Base-by-base conservation (phyloP, 768 basidiomycete genomes). In the Collybia sp. region DNA sequence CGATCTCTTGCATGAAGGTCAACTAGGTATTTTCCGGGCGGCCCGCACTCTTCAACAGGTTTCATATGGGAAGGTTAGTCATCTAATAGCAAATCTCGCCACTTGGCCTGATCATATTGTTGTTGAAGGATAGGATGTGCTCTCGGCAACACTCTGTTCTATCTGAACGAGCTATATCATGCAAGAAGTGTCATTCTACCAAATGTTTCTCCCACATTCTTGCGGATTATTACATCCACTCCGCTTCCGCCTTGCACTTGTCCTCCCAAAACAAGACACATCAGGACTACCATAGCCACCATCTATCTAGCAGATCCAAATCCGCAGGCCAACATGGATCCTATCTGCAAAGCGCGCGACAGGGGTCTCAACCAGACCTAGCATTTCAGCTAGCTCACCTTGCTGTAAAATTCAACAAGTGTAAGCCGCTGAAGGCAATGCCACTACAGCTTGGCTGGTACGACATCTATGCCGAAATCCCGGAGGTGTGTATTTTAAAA, bases 401-500 rank as follows among this genome's bases (percentile, higher is more conserved):
- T 16, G 79, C 85, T 9, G 58, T 67, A 44, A 66, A 62, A 16
- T 86, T 77, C 51, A 54, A 51, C 8, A 61, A 62, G 31, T 82
- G 79, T 56, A 71, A 64, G 36, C 77, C 84, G 2, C 45, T 73
- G 12, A 73, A 74, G 49, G 35, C 51, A 8, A 53, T 61, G 6
- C 60, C 60, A 30, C 65, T 72, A n/a, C 61, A 57, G 36, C 58
- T 60, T 16, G 87, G 86, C 3, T 88, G 79, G 77, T 88, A 88
- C 53, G 86, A 89, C 51, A 41, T 18, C 3, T 12, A 47, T 32
- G 45, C 47, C 6, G 51, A 55, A 13, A 36, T 55, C 12, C 19
- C 43, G 1, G 25, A 42, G 19, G 54, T 53, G 6, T 35, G 46
- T 50, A 25, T 37, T 15, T 34, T 18, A 37, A 37, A n/a, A 37